Conservation (phyloP, 345 rosid species). For the Litchi chinensis region DNA sequence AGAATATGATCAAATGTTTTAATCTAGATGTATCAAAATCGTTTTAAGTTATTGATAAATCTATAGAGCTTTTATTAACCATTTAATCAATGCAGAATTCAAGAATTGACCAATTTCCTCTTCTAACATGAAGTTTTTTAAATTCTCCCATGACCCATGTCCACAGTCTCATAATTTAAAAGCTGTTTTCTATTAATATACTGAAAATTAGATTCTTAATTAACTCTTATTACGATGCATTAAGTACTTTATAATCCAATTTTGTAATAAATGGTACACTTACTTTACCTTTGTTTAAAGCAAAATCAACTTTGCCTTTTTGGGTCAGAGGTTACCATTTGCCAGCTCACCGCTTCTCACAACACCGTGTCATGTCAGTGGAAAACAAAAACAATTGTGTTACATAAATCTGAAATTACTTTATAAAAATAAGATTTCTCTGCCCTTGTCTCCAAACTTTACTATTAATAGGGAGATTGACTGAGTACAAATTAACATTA, state of each 20-base stretch:
- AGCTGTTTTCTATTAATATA: background rate
- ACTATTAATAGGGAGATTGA: background rate
- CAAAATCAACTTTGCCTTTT: conserved; percentile 23
- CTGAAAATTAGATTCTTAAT: background rate
- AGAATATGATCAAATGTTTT: too few relatives aligned
- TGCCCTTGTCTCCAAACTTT: too few relatives aligned
- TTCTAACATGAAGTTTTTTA: background rate
- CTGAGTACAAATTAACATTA: background rate
- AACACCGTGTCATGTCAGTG: conserved; percentile 10
- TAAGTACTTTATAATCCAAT: background rate
- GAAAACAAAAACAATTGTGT: background rate
- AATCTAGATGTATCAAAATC: background rate
- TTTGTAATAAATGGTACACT: conserved; percentile 10
- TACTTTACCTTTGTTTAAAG: conserved; percentile 31
- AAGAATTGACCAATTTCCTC: background rate
- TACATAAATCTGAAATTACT: background rate
- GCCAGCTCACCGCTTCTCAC: conserved; percentile 32
- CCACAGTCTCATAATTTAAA: background rate
- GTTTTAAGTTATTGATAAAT: background rate
- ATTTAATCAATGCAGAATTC: background rate
- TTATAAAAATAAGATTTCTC: too few relatives aligned
- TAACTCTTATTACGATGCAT: background rate
- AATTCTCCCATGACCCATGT: background rate
- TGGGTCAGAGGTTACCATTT: conserved; percentile 24
- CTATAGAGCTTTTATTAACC: too few relatives aligned